Evolutionary conservation across 2,329 filamentous ascomycete species (phyloP), one percentile per base, ranked within the genome.

Genomic region (Nemania sp.): DNA sequence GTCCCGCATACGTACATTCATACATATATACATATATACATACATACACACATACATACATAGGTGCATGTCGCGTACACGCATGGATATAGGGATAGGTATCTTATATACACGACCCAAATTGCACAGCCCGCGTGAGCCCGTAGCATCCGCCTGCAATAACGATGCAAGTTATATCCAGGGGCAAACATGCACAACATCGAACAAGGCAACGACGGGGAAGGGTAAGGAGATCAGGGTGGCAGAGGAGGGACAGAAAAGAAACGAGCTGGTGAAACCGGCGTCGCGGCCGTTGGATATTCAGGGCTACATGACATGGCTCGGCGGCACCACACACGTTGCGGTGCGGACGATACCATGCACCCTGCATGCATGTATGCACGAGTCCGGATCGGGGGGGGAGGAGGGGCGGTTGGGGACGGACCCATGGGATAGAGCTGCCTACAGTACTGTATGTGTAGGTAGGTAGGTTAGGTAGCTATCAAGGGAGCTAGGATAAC

Each of bases 381-480:
- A 60, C 8, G 26, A 24, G 65, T 32, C 65, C 60, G 47, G 47
- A 67, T 63, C 41, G 49, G 60, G 60, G 59, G n/a, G n/a, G n/a
- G n/a, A n/a, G n/a, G n/a, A n/a, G n/a, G n/a, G 29, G 49, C 41
- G 6, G 22, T 59, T 59, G 64, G 59, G 29, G 29, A 8, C 29
- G 29, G n/a, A n/a, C n/a, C n/a, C n/a, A n/a, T n/a, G n/a, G 41
- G 41, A 5, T 45, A 6, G 41, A 6, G 15, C 29, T 24, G 24
- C n/a, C 8, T 45, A 43, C 10, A n/a, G n/a, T n/a, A n/a, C n/a
- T n/a, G n/a, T n/a, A n/a, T n/a, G n/a, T n/a, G n/a, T n/a, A n/a
- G n/a, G n/a, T n/a, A n/a, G n/a, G n/a, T n/a, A 32, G 29, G 29
- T 8, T 8, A 32, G 29, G 29, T 32, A 32, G 29, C 29, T 32